A percentile compares a stretch with the other conserved stretches of the same genome.
phyloP scores from a whole-genome alignment of 495 filamentous ascomycete species.

The Trichoderma orchidacearum region DNA sequence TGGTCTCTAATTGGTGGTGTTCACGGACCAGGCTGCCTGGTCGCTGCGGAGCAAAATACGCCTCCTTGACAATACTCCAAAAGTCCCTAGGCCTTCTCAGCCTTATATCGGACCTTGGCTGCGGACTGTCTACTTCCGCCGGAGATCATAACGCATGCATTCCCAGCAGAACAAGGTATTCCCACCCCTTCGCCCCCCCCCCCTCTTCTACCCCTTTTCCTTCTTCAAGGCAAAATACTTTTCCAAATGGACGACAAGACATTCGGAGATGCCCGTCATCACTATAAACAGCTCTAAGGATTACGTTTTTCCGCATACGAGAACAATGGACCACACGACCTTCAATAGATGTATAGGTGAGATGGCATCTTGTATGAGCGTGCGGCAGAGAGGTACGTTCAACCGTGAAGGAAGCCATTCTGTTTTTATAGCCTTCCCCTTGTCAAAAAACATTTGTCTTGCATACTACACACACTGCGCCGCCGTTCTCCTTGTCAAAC shows the following conservation, averaged over 20 bases:
- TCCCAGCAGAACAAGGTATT: not conserved
- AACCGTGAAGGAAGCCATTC: not conserved
- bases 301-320: not conserved
- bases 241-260: too few relatives aligned
- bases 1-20: not conserved
- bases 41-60: not conserved
- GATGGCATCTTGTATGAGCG: not conserved
- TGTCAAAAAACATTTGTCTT: too few relatives aligned
- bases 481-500: not conserved
- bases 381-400: not conserved
- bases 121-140: not conserved
- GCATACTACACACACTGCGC: not conserved
- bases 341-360: not conserved
- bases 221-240: not conserved
- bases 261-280: too few relatives aligned
- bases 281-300: too few relatives aligned
- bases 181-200: not conserved
- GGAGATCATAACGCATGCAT: not conserved
- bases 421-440: not conserved
- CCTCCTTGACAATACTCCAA: not conserved
- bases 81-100: not conserved
- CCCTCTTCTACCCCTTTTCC: not conserved
- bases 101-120: not conserved
- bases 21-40: not conserved
- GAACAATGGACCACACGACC: not conserved